Evolutionary conservation across 2,329 filamentous ascomycete species (phyloP).

Genomic region (Trichoderma semiorbis): DNA sequence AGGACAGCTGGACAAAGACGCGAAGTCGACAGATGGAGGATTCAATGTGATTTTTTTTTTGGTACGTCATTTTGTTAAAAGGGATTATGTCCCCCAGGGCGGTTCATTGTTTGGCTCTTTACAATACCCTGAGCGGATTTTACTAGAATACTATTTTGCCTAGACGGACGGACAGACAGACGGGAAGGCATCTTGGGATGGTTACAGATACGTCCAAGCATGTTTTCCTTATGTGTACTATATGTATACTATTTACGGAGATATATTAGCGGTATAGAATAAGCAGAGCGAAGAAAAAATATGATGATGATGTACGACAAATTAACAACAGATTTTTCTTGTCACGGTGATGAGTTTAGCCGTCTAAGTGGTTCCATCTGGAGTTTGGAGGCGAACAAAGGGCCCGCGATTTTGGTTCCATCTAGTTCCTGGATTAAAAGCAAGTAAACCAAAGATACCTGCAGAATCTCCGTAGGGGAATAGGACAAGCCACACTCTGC

Average conservation of each 20-base stretch:
- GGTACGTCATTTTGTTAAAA: not conserved
- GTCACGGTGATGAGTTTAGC: not conserved
- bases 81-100: not conserved
- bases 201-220: not conserved
- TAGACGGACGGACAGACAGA: not conserved
- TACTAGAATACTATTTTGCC: not conserved
- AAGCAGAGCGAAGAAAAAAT: not conserved
- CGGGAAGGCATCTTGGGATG: not conserved
- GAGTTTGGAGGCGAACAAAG: not conserved
- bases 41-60: constrained; percentile 47
- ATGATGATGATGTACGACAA: not conserved
- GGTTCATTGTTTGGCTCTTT: not conserved
- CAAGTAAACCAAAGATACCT: not conserved
- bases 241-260: not conserved
- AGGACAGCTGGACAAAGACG: constrained; percentile 62
- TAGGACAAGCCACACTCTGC: not conserved
- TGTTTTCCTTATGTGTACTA: not conserved
- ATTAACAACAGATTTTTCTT: too few species aligned
- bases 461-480: not conserved
- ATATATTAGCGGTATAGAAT: not conserved
- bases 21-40: constrained; percentile 67
- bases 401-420: not conserved
- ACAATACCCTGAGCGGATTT: constrained; percentile 3
- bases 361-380: not conserved
- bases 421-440: not conserved